These are phyloP conservation scores for Pythium graminicola DNA, from an alignment of 352 stramenopile species.

Conservation along the genomic window DNA sequence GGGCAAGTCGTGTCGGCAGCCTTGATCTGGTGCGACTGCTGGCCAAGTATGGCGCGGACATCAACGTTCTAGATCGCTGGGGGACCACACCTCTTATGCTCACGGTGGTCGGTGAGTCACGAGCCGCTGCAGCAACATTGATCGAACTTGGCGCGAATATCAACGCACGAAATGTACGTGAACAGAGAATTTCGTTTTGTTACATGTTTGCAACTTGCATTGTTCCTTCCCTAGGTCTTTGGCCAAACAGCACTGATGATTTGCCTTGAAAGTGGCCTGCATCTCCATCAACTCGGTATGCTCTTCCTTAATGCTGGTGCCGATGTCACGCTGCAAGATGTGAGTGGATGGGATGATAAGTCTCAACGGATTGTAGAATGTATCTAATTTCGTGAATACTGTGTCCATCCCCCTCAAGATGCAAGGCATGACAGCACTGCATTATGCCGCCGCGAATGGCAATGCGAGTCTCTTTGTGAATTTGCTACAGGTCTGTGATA, in stretches of 20 bases:
- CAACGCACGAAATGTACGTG: slow-evolving; percentile 56
- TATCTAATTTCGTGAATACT: neutral
- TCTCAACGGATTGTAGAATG: no score
- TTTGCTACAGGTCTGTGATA: slow-evolving; percentile 56
- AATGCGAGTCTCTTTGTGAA: slow-evolving; percentile 59
- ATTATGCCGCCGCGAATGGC: slow-evolving; percentile 53
- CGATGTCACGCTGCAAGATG: slow-evolving; percentile 53
- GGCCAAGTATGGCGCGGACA: slow-evolving; percentile 63
- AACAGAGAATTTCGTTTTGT: neutral
- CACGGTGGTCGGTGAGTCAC: slow-evolving; percentile 65
- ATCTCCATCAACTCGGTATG: slow-evolving; percentile 68
- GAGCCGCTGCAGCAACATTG: slow-evolving; percentile 42
- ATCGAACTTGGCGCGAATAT: slow-evolving; percentile 70
- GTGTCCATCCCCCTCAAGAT: slow-evolving; percentile 22
- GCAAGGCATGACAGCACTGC: slow-evolving; percentile 63
- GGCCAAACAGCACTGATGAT: slow-evolving; percentile 69
- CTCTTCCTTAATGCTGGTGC: slow-evolving; percentile 64
- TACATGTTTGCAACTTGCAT: neutral
- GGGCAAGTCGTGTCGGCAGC: slow-evolving; percentile 68
- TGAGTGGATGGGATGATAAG: no score
- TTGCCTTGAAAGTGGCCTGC: slow-evolving; percentile 45
- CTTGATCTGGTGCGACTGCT: slow-evolving; percentile 70
- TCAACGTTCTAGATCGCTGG: slow-evolving; percentile 73
- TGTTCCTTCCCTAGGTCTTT: slow-evolving; percentile 38
- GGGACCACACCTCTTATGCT: slow-evolving; percentile 76